Percentiles rank a stretch among this genome's conserved stretches.
These are phyloP conservation scores for Chondrus crispus DNA, from an alignment of 23 red algal genomes.

Conservation along the genomic window DNA sequence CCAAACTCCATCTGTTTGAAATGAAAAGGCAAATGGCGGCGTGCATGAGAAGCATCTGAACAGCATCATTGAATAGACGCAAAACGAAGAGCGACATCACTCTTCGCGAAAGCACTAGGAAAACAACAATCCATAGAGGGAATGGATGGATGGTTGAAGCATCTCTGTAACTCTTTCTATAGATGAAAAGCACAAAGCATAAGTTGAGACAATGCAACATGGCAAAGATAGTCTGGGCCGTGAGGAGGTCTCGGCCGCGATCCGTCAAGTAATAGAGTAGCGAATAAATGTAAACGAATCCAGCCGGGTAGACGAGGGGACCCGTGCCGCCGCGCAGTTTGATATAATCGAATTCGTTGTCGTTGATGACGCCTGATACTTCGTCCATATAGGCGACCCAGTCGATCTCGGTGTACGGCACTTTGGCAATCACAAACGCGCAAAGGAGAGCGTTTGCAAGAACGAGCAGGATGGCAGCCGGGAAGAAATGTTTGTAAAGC, in stretches of 20 bases:
- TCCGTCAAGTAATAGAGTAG: conserved; percentile 20
- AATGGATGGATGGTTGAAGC: neutral
- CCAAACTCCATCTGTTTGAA: conserved; percentile 49
- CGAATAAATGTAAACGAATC: conserved; percentile 70
- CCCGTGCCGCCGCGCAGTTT: conserved; percentile 63
- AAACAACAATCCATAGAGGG: neutral
- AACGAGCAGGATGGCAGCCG: no score
- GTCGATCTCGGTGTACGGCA: conserved; percentile 64
- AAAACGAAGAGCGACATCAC: conserved; percentile 84
- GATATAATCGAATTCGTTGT: conserved; percentile 34
- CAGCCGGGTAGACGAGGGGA: conserved; percentile 90
- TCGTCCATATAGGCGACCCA: conserved; percentile 66
- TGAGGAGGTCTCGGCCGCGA: neutral
- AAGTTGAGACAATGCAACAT: neutral
- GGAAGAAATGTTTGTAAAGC: no score
- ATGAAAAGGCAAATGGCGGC: conserved; percentile 65
- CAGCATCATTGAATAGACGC: conserved; percentile 92
- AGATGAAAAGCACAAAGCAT: neutral
- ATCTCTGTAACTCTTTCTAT: neutral
- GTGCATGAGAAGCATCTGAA: conserved; percentile 66
- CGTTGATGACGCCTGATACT: conserved; percentile 34
- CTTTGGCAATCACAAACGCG: neutral
- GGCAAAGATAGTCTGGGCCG: conserved; percentile 22
- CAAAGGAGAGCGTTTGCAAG: neutral
- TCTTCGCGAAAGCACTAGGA: conserved; percentile 71